phyloP scores from a whole-genome alignment of 257 asterid genomes.

The Sherardia arvensis region DNA sequence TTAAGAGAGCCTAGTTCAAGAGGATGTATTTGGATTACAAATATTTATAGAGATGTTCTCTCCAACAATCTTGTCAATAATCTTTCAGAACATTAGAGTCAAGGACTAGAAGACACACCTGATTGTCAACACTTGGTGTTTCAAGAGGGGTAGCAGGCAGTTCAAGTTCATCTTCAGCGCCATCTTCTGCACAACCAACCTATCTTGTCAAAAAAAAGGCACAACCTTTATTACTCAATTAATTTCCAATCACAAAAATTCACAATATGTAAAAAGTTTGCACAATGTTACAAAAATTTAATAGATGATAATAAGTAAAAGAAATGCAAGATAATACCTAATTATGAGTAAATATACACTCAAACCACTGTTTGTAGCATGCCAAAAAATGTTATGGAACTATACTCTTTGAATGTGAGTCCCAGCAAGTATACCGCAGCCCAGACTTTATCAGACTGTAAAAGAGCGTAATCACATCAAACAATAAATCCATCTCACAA shows the following conservation, averaged over 20 bases:
- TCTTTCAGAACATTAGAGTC: background rate
- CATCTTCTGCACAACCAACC: conserved; percentile 56
- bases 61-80: no score
- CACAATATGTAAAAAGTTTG: no score
- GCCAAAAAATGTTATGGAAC: conserved; percentile 64
- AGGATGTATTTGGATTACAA: conserved; percentile 15
- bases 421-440: conserved; percentile 94
- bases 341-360: conserved; percentile 42
- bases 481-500: conserved; percentile 6
- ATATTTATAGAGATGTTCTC: background rate
- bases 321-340: conserved; percentile 44
- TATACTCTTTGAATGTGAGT: conserved; percentile 77
- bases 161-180: conserved; percentile 78
- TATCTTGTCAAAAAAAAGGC: no score
- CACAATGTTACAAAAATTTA: no score
- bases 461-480: conserved; percentile 13
- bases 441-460: conserved; percentile 84
- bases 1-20: conserved; percentile 63
- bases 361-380: conserved; percentile 63
- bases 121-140: conserved; percentile 52
- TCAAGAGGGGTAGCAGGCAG: conserved; percentile 61
- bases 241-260: no score
- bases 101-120: conserved; percentile 32
- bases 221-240: no score
- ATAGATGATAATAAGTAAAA: background rate